Percentiles rank a stretch among this genome's conserved stretches.
phyloP scores from a whole-genome alignment of 371 early-diverging fungal genomes.

The Mortierella sp. region DNA sequence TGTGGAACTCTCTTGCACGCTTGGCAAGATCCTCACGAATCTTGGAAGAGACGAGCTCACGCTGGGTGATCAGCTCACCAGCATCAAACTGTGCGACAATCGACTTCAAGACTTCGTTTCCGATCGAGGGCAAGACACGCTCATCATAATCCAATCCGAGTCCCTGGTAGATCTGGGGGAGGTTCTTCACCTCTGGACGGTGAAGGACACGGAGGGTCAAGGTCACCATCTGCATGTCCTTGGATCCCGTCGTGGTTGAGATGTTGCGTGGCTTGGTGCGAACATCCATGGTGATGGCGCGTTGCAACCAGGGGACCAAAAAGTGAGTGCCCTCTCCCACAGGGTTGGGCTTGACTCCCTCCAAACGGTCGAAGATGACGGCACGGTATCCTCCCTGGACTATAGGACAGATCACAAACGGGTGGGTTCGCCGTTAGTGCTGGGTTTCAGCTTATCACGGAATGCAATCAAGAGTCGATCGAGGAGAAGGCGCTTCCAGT shows the following conservation, averaged over 20 bases:
- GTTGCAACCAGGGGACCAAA: constrained; percentile 92
- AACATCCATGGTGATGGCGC: constrained; percentile 85
- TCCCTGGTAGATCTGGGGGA: constrained; percentile 90
- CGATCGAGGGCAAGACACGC: constrained; percentile 96
- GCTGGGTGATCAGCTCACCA: constrained; percentile 96
- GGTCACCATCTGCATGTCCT: constrained; percentile 88
- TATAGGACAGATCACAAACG: constrained; percentile 28
- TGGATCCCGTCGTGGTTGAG: constrained; percentile 93
- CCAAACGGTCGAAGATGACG: constrained; percentile 95
- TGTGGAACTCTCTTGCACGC: constrained; percentile 94
- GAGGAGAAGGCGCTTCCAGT: no score
- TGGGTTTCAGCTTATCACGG: neutral
- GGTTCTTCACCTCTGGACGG: constrained; percentile 83
- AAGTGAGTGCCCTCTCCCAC: constrained; percentile 97
- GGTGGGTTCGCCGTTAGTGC: neutral
- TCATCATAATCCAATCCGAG: constrained; percentile 98
- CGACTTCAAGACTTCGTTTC: constrained; percentile 98
- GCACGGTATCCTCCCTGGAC: constrained; percentile 97
- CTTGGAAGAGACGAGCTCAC: constrained; percentile 94
- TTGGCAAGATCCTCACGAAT: constrained; percentile 95
- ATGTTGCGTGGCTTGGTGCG: constrained; percentile 97
- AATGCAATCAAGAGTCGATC: neutral
- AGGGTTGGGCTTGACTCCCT: constrained; percentile 87
- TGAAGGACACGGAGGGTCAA: constrained; percentile 95
- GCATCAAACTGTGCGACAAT: constrained; percentile 99